phyloP scores from a whole-genome alignment of 805 yeast genomes.

The Myxozyma udenii region DNA sequence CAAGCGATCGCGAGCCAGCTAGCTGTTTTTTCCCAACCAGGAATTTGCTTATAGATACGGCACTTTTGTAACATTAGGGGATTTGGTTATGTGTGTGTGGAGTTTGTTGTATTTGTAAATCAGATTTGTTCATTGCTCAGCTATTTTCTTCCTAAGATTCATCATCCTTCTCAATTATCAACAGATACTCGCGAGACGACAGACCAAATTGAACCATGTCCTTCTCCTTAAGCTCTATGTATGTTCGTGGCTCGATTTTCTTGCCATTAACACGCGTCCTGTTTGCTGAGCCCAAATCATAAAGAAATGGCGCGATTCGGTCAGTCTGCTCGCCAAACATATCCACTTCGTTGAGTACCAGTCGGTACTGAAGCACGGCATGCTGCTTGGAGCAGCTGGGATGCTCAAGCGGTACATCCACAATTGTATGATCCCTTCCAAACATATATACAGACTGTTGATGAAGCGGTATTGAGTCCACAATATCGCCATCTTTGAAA shows the following conservation, averaged over 20 bases:
- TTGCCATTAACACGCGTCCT: slow-evolving; percentile 47
- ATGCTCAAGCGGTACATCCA: slow-evolving; percentile 30
- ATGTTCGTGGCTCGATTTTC: slow-evolving; percentile 43
- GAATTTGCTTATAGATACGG: too few relatives aligned
- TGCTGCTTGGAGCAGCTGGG: slow-evolving; percentile 74
- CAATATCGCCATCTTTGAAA: slow-evolving; percentile 28
- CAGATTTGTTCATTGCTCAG: too few relatives aligned
- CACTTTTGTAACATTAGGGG: too few relatives aligned
- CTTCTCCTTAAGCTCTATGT: slow-evolving; percentile 43
- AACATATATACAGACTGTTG: slow-evolving; percentile 27
- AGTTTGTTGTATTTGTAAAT: too few relatives aligned
- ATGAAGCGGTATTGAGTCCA: slow-evolving; percentile 21
- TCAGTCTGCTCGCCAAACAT: slow-evolving; percentile 11
- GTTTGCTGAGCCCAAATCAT: slow-evolving; percentile 49
- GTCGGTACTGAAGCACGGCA: slow-evolving; percentile 49
- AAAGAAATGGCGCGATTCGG: slow-evolving; percentile 40
- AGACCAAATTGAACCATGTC: slow-evolving; percentile 45
- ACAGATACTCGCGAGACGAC: slow-evolving; percentile 31
- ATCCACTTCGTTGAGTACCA: slow-evolving; percentile 15
- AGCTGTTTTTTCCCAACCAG: too few relatives aligned
- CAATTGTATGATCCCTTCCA: slow-evolving; percentile 30
- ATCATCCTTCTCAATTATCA: slow-evolving; percentile 21
- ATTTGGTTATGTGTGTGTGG: too few relatives aligned
- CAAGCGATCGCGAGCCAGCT: too few relatives aligned
- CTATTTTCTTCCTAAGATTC: too few relatives aligned